Base-by-base conservation (phyloP, 1,139 yeast genomes). In the Petasospora fabianii region DNA sequence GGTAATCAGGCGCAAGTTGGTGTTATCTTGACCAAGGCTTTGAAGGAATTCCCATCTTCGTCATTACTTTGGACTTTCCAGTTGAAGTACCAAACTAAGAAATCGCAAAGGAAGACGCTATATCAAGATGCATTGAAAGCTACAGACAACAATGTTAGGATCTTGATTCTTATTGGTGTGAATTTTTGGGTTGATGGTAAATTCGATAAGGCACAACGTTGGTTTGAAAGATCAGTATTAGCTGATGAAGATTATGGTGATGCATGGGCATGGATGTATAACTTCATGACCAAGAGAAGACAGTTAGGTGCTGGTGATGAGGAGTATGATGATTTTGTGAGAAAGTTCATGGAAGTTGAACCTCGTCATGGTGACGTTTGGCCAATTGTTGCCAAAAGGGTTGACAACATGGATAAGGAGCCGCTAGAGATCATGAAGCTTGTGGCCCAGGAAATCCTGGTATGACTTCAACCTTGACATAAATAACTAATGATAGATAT, bases 151-250 rank as follows among this genome's bases (percentile, higher is more conserved):
- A 69, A 82, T 35, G 69, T 82, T 0, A 50, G 69, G 24, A 73
- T 90, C 1, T 64, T 90, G 18, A 50, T 77, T 19, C 69, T 76
- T 1, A 80, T 86, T 34, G 97, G 94, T 0, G 63, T 71, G 6
- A 75, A 77, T 46, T 80, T 87, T 50, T 84, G 84, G 83, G 54
- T 64, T 3, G 85, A 78, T 26, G 82, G 84, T 0, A 85, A 84
- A 50, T 61, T 69, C 29, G 61, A 72, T 2, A 81, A 80, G 49
- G 88, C 95, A 0, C 66, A 68, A 41, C 70, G 79, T 13, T 90
- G 96, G 92, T 75, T 88, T 48, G 82, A 82, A 34, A 70, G 88
- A 37, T 83, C 94, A 3, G 56, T 80, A 15, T 67, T 66, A 27
- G 66, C 68, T n/a, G 79, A 81, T 44, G 59, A 65, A 1, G 64